Base-by-base conservation (phyloP, 257 asterid genomes). In the Solanum microdontum region DNA sequence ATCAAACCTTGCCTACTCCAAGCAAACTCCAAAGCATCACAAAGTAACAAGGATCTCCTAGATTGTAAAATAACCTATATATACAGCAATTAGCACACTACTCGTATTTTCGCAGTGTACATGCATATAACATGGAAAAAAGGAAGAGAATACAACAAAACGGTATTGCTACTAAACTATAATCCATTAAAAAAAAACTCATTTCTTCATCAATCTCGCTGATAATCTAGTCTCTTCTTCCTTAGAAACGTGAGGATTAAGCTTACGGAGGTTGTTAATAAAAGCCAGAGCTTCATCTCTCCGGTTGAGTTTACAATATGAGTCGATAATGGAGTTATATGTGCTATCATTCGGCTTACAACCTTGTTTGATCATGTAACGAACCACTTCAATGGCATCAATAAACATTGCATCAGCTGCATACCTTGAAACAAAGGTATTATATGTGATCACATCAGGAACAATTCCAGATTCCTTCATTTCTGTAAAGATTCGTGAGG, bases 271-370 rank as follows among this genome's bases (percentile, higher is more conserved):
- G 88, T 91, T 93, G 58, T 86, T 86, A 15, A 95, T 90, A 88
- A 97, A 97, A 90, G 85, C 90, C 26, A 91, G 82, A 36, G 99
- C 99, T 88, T 97, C 99, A 33, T 95, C 98, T 11, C 94, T 88
- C 90, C 94, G 85, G 70, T 91, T 90, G 2, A 90, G 95, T 94
- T 93, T 95, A 85, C 94, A 91, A 84, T 93, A 97, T 87, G 94
- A 94, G 88, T 97, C 99, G 76, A 97, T 91, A 32, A 97, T 89
- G 68, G 96, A 93, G 75, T 95, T 97, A 48, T 95, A 92, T 1
- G 99, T 97, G 93, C 94, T 94, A 87, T 90, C 96, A 51, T 97
- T 93, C 4, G 99, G 99, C 85, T 80, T 97, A 87, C 98, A 94
- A 3, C 98, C 98, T 23, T 92, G 84, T 92, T 92, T 95, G 84